Evolutionary conservation across 257 asterid species (phyloP).

Genomic region (Anisodus acutangulus): DNA sequence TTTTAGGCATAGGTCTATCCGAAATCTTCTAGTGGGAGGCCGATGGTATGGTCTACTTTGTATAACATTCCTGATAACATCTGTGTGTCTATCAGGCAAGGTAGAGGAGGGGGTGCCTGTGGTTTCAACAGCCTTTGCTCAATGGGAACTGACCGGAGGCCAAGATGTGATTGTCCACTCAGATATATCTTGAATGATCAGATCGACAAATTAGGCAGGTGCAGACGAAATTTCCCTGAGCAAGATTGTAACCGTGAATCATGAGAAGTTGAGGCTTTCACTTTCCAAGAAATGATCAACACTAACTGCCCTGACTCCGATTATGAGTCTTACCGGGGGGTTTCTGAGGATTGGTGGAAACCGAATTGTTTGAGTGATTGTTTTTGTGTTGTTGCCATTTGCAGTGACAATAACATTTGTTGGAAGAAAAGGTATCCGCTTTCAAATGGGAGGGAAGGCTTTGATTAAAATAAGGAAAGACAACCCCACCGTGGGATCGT

Average conservation of each 20-base stretch:
- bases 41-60: constrained; percentile 41
- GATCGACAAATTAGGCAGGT: constrained; percentile 17
- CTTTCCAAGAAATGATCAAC: constrained; percentile 25
- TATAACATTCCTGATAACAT: constrained; percentile 46
- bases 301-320: constrained; percentile 29
- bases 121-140: constrained; percentile 65
- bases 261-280: constrained; percentile 22
- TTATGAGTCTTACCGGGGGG: constrained; percentile 47
- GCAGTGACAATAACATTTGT: constrained; percentile 36
- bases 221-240: constrained; percentile 37
- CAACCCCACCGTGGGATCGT: neutral
- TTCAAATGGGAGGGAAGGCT: constrained; percentile 57
- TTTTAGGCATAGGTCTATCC: constrained; percentile 50
- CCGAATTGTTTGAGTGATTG: constrained; percentile 57
- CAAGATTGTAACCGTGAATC: constrained; percentile 36
- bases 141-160: constrained; percentile 34
- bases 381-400: constrained; percentile 54
- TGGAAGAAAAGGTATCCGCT: constrained; percentile 77
- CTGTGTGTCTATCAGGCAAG: constrained; percentile 24
- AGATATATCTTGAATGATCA: constrained; percentile 53
- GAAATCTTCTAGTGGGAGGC: constrained; percentile 30
- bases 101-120: constrained; percentile 61
- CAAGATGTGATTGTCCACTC: constrained; percentile 51
- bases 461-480: constrained; percentile 47
- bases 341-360: constrained; percentile 34